Percentiles rank a stretch among this genome's conserved stretches.
Conservation (phyloP, 441 rosid species). For the Melastoma candidum region DNA sequence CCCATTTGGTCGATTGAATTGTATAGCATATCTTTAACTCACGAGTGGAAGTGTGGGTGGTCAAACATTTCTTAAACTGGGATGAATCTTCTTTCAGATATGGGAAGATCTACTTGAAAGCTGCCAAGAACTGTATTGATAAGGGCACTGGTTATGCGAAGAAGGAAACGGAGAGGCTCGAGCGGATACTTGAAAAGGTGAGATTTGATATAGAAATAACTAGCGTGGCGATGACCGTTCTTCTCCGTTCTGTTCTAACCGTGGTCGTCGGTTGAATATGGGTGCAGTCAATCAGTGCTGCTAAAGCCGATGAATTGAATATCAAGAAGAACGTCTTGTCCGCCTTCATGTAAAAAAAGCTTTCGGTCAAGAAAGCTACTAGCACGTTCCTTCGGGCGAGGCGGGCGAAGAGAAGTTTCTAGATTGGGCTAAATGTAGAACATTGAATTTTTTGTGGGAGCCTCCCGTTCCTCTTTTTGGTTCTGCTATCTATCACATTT, state of each 20-base stretch:
- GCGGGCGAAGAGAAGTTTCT: no score
- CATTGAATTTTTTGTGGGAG: no score
- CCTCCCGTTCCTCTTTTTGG: no score
- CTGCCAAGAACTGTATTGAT: conserved; percentile 55
- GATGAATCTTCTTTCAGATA: conserved; percentile 26
- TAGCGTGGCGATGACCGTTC: no score
- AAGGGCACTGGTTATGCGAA: conserved; percentile 69
- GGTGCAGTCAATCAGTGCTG: conserved; percentile 74
- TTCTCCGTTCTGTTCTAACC: background rate
- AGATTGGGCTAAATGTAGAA: no score
- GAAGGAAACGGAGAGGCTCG: conserved; percentile 74
- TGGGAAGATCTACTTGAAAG: conserved; percentile 68
- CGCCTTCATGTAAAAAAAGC: conserved; percentile 37
- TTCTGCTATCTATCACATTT: no score
- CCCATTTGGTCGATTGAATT: background rate
- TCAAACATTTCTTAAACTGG: background rate
- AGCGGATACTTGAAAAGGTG: conserved; percentile 83
- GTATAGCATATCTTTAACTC: background rate
- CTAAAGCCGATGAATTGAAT: conserved; percentile 80
- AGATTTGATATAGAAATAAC: background rate
- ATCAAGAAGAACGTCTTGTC: conserved; percentile 71
- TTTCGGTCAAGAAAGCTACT: background rate
- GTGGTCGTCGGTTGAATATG: background rate
- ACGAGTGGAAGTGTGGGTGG: background rate
- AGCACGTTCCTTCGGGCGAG: no score